Evolutionary conservation across 768 basidiomycete species (phyloP).

Genomic region (Tulasnella sp.): DNA sequence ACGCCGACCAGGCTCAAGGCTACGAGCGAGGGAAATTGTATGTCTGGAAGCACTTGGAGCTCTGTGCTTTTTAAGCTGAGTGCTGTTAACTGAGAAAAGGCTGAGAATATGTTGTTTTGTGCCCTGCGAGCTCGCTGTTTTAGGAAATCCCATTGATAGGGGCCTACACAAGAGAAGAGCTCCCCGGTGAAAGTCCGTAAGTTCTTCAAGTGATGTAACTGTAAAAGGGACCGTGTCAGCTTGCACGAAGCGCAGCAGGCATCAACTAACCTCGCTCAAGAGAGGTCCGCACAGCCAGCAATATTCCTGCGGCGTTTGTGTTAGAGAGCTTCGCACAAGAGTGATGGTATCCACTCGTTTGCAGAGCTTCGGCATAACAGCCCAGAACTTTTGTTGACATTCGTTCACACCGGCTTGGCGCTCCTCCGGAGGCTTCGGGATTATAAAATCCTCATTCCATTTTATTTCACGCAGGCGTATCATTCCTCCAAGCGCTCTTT

Average conservation of each 20-base stretch:
- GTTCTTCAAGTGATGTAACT: background rate
- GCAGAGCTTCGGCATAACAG: background rate
- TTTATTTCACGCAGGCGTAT: background rate
- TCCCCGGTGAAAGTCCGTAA: background rate
- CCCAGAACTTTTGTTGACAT: background rate
- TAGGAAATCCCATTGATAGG: background rate
- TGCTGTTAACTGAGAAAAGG: background rate
- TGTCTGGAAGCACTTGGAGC: background rate
- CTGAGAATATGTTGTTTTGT: background rate
- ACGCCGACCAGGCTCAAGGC: background rate
- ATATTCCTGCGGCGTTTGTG: background rate
- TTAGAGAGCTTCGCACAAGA: background rate
- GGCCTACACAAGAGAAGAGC: background rate
- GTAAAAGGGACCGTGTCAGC: background rate
- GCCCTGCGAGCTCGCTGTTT: background rate
- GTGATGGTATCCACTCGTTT: background rate
- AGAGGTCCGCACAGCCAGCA: background rate
- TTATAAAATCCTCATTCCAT: background rate
- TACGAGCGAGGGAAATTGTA: background rate
- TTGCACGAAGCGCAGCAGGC: background rate
- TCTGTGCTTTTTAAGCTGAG: background rate
- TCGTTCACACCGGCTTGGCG: background rate
- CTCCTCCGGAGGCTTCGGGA: background rate
- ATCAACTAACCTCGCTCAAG: background rate
- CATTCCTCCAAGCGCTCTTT: background rate